Evolutionary conservation across 106 monocot species (phyloP).

Genomic region (Posidonia australis): DNA sequence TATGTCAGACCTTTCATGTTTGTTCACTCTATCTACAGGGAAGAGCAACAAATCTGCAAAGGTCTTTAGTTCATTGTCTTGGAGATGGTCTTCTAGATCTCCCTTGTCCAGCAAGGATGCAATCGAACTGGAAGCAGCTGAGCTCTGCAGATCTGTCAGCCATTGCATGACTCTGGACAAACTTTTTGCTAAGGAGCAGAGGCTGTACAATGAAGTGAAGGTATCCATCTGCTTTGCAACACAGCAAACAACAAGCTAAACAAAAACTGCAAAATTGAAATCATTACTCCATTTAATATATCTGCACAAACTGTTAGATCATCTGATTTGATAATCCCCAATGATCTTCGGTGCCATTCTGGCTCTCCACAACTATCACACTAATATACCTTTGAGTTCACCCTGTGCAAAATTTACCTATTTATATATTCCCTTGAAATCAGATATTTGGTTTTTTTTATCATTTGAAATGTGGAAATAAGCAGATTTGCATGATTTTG

Average conservation of each 20-base stretch:
- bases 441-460: no score
- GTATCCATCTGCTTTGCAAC: slow-evolving; percentile 16
- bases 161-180: slow-evolving; percentile 67
- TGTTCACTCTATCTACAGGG: slow-evolving; percentile 21
- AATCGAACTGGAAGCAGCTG: slow-evolving; percentile 13
- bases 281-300: background rate
- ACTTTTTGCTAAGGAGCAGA: slow-evolving; percentile 57
- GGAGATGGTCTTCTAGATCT: slow-evolving; percentile 73
- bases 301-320: no score
- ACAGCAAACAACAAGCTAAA: background rate
- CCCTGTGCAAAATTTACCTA: no score
- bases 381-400: no score
- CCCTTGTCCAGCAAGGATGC: slow-evolving; percentile 32
- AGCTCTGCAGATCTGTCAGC: slow-evolving; percentile 18
- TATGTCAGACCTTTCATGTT: background rate
- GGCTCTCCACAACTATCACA: no score
- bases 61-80: slow-evolving; percentile 59
- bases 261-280: background rate
- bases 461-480: no score
- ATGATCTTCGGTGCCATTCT: no score
- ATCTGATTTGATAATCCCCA: no score
- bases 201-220: slow-evolving; percentile 82
- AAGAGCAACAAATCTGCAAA: slow-evolving; percentile 68
- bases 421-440: no score
- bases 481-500: no score